A percentile compares a stretch with the other conserved stretches of the same genome.
These are phyloP conservation scores for Neurospora sp. DNA, from an alignment of 495 filamentous ascomycete genomes.

Conservation along the genomic window DNA sequence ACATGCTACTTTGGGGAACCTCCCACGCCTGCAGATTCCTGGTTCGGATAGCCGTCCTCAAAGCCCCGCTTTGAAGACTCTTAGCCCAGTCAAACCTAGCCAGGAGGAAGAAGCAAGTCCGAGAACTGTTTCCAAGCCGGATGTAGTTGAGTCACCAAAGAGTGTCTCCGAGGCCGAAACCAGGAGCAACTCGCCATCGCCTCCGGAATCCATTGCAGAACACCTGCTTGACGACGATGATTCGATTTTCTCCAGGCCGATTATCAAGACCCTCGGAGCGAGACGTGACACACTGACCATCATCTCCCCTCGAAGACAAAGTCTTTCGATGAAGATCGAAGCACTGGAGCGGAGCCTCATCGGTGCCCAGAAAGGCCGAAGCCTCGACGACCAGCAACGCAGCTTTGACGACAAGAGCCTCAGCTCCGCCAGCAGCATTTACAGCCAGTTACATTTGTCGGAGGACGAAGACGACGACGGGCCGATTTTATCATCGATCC, in stretches of 20 bases:
- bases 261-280: constrained; percentile 32
- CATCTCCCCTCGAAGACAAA: constrained; percentile 22
- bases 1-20: not conserved
- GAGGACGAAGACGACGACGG: constrained; percentile 8
- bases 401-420: constrained; percentile 8
- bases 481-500: constrained; percentile 14
- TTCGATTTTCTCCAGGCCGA: constrained; percentile 16
- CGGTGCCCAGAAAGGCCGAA: constrained; percentile 14
- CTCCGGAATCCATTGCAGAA: constrained; percentile 4
- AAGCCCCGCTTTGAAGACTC: not conserved
- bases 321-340: constrained; percentile 38
- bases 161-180: not conserved
- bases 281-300: constrained; percentile 34
- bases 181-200: not conserved
- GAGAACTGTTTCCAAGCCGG: not conserved
- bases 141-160: not conserved
- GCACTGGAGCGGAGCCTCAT: constrained; percentile 25
- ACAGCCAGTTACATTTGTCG: not conserved
- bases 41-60: not conserved
- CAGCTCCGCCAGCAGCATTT: not conserved
- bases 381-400: constrained; percentile 16
- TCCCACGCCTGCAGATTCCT: constrained; percentile 2
- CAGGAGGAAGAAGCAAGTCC: not conserved
- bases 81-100: not conserved
- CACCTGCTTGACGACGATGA: constrained; percentile 11